Evolutionary conservation across 1,139 yeast species (phyloP).

Genomic region (Suhomyces bolitotheri): DNA sequence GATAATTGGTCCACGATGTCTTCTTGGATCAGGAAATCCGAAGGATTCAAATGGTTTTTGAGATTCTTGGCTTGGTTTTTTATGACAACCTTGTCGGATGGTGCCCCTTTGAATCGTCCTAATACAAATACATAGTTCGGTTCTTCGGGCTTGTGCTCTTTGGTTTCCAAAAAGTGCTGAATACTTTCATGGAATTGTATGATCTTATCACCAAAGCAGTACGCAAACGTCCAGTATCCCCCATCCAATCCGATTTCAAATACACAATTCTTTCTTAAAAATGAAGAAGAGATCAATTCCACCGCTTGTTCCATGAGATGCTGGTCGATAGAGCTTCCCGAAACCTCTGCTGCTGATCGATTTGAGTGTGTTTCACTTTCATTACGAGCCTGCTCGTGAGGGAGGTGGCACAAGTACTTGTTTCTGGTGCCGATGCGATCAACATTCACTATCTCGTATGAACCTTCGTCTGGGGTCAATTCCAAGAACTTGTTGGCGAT

Average conservation of each 20-base stretch:
- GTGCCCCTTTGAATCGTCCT: conserved; percentile 42
- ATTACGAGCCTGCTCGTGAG: conserved; percentile 5
- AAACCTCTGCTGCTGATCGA: conserved; percentile 1
- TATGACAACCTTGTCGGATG: conserved; percentile 21
- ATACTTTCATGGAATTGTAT: conserved; percentile 57
- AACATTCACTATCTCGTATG: conserved; percentile 15
- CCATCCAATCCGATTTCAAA: conserved; percentile 35
- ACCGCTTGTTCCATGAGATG: conserved; percentile 27
- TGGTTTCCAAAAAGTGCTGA: conserved; percentile 23
- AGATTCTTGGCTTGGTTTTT: conserved; percentile 24
- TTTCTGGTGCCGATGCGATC: conserved; percentile 2
- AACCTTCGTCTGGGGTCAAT: conserved; percentile 6
- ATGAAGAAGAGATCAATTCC: conserved; percentile 21
- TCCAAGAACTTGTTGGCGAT: conserved; percentile 9
- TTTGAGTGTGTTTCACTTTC: background rate
- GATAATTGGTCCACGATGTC: conserved; percentile 21
- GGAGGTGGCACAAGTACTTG: conserved; percentile 17
- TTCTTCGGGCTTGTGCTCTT: conserved; percentile 33
- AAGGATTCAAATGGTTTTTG: conserved; percentile 11
- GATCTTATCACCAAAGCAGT: conserved; percentile 55
- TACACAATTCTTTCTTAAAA: conserved; percentile 31
- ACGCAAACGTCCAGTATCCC: conserved; percentile 67
- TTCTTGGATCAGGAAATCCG: conserved; percentile 26
- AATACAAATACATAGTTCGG: conserved; percentile 46
- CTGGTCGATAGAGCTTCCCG: conserved; percentile 11